These are phyloP conservation scores for Saccharomyces paradoxus DNA, from an alignment of 805 yeast species.

Conservation along the genomic window DNA sequence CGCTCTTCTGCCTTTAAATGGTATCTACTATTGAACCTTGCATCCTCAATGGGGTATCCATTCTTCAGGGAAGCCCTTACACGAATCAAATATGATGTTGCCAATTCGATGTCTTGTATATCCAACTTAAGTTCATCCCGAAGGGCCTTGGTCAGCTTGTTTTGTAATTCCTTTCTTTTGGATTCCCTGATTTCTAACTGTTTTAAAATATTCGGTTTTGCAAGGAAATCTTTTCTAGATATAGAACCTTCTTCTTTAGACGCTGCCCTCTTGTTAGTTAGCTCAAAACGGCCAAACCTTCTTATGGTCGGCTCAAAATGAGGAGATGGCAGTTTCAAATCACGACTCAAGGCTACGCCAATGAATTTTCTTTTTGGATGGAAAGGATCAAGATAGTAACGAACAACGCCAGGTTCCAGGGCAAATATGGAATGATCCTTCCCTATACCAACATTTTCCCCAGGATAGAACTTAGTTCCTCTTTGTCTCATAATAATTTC, in stretches of 20 bases:
- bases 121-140: slow-evolving; percentile 12
- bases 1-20: slow-evolving; percentile 40
- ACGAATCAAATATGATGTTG: slow-evolving; percentile 46
- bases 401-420: slow-evolving; percentile 83
- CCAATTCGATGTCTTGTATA: slow-evolving; percentile 29
- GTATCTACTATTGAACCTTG: slow-evolving; percentile 51
- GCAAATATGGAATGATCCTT: slow-evolving; percentile 91
- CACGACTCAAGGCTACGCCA: slow-evolving; percentile 71
- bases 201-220: slow-evolving; percentile 43
- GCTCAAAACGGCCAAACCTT: slow-evolving; percentile 72
- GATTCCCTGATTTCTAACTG: slow-evolving; percentile 35
- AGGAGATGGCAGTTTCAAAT: slow-evolving; percentile 66
- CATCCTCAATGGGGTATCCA: slow-evolving; percentile 50
- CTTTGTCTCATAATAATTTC: slow-evolving; percentile 88
- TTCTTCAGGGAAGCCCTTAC: slow-evolving; percentile 48
- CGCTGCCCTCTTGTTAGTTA: slow-evolving; percentile 37
- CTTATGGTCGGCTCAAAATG: slow-evolving; percentile 86
- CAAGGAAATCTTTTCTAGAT: slow-evolving; percentile 59
- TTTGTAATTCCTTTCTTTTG: slow-evolving; percentile 29
- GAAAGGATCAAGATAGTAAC: slow-evolving; percentile 90
- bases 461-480: slow-evolving; percentile 92
- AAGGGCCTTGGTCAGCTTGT: slow-evolving; percentile 26
- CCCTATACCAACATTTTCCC: slow-evolving; percentile 84
- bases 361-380: slow-evolving; percentile 87
- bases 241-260: slow-evolving; percentile 50